Evolutionary conservation across 1,284 basidiomycete species (phyloP), one percentile per base, ranked within the genome.

Genomic region (Afroboletus lepidellus): DNA sequence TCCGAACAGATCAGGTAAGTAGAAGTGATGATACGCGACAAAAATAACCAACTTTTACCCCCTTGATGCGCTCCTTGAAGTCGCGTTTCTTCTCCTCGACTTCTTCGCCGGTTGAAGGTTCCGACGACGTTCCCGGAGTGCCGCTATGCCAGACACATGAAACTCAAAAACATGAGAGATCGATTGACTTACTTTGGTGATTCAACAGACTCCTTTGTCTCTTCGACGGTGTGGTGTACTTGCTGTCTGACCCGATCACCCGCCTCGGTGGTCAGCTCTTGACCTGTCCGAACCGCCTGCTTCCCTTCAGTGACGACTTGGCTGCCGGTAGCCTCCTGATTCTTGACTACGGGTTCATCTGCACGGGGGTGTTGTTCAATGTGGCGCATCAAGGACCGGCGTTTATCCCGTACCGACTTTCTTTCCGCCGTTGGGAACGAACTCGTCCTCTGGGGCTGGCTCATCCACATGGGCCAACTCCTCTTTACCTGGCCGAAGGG

Each of bases 391-490:
- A 13, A 80, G 63, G 0, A 79, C 72, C 11, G 82, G 80, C 0
- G 78, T 78, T 62, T 77, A 75, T 43, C 70, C 60, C 3, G 27
- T 32, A 32, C 77, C 78, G 5, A 63, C 70, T 8, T 70, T 64
- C 37, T 76, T 75, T 18, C 78, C 79, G 29, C 79, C 79, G 55
- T 75, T 69, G 0, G 77, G 73, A 48, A 79, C 60, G 60, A 84
- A 87, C 58, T 84, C 73, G 62, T 85, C 80, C 32, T 77, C 69
- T 0, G 87, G 82, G 0, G 79, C 90, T 29, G 87, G 71, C 54
- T 90, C 77, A 72, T 97, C 86, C 38, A 92, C 83, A 23, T 72
- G 69, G 34, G 77, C 70, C 39, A 98, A 77, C 5, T 70, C 70
- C 32, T 91, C 84, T 44, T 86, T 72, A 45, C 72, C 62, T 0